Percentiles rank a stretch among this genome's conserved stretches.
These are phyloP conservation scores for Candida sanyiensis DNA, from an alignment of 805 yeast genomes.

Conservation along the genomic window DNA sequence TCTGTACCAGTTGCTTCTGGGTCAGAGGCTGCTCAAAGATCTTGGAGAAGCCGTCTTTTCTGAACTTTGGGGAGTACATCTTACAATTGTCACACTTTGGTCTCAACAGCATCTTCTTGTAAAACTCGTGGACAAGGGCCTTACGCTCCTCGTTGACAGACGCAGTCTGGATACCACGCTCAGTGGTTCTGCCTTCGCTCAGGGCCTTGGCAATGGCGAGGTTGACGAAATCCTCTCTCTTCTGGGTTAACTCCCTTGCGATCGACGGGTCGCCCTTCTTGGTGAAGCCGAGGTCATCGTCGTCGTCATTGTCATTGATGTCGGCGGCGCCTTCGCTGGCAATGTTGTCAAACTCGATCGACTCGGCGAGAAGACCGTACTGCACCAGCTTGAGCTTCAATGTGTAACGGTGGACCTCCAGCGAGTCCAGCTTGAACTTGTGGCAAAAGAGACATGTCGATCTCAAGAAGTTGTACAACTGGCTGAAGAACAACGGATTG, in stretches of 20 bases:
- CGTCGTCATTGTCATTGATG: conserved; percentile 47
- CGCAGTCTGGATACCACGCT: conserved; percentile 71
- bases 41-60: conserved; percentile 93
- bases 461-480: conserved; percentile 78
- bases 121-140: conserved; percentile 61
- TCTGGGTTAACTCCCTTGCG: conserved; percentile 44
- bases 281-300: conserved; percentile 21
- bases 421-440: conserved; percentile 61
- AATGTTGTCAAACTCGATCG: conserved; percentile 65
- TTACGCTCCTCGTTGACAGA: conserved; percentile 87
- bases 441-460: conserved; percentile 88
- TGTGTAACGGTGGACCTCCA: conserved; percentile 69
- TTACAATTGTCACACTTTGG: conserved; percentile 94
- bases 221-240: conserved; percentile 67
- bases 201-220: conserved; percentile 67
- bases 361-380: conserved; percentile 80
- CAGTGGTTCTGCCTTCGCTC: conserved; percentile 65
- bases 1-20: conserved; percentile 76
- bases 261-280: conserved; percentile 31
- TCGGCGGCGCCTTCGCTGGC: conserved; percentile 31
- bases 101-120: conserved; percentile 65
- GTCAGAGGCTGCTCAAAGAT: conserved; percentile 82
- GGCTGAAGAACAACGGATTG: conserved; percentile 91
- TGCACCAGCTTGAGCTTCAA: conserved; percentile 80
- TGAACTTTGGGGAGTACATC: conserved; percentile 87